Conservation (phyloP, 805 yeast species). For the Yamadazyma endophytica region DNA sequence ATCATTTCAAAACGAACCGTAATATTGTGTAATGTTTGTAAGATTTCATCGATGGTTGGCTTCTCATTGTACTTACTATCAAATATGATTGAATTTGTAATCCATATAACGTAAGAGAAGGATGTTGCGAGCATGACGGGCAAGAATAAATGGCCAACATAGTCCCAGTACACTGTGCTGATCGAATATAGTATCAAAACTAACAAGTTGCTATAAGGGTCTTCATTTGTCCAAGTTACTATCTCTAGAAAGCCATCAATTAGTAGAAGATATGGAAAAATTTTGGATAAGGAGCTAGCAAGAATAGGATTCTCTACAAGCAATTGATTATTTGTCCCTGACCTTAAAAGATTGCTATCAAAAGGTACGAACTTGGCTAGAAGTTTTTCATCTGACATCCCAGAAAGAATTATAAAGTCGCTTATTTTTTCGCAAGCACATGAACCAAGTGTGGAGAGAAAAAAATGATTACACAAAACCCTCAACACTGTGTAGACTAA, state of each 20-base stretch:
- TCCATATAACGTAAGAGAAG: slow-evolving; percentile 43
- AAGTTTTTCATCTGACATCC: slow-evolving; percentile 4
- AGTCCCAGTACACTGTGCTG: slow-evolving; percentile 41
- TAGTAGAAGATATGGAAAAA: slow-evolving; percentile 45
- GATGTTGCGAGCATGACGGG: slow-evolving; percentile 36
- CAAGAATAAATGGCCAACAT: slow-evolving; percentile 27
- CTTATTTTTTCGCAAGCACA: slow-evolving; percentile 1
- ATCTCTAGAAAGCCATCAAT: slow-evolving; percentile 42
- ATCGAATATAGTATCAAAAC: slow-evolving; percentile 34
- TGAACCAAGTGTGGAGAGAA: slow-evolving; percentile 3
- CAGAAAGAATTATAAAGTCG: no score
- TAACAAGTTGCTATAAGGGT: slow-evolving; percentile 44
- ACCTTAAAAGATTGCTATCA: slow-evolving; percentile 28
- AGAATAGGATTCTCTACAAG: slow-evolving; percentile 42
- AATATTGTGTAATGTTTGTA: slow-evolving; percentile 45
- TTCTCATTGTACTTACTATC: slow-evolving; percentile 41
- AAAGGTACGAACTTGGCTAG: slow-evolving; percentile 32
- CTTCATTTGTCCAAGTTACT: slow-evolving; percentile 54
- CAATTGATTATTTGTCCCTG: slow-evolving; percentile 25
- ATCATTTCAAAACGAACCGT: slow-evolving; percentile 39
- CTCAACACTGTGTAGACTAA: no score
- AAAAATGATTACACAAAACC: no score
- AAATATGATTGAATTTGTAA: slow-evolving; percentile 35
- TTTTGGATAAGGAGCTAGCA: slow-evolving; percentile 43
- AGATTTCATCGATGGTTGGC: slow-evolving; percentile 52